phyloP scores from a whole-genome alignment of 768 basidiomycete genomes.

The Russula abietina region DNA sequence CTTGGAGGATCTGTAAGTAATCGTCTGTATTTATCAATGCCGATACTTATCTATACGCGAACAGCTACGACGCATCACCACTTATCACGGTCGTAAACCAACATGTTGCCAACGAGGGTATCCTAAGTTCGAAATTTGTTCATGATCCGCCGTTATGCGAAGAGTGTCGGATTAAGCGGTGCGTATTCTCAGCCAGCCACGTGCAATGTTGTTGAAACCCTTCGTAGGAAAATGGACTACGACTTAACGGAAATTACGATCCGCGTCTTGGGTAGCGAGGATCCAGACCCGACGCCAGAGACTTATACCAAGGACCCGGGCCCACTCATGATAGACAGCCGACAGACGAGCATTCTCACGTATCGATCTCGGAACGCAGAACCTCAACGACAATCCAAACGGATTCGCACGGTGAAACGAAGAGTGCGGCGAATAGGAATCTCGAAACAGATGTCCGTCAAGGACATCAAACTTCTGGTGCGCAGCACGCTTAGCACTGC shows the following conservation, averaged over 20 bases:
- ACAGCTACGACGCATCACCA: constrained; percentile 22
- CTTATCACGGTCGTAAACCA: constrained; percentile 19
- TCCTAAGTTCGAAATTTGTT: constrained; percentile 25
- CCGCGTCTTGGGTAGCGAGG: constrained; percentile 38
- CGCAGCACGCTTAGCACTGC: constrained; percentile 25
- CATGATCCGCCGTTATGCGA: constrained; percentile 28
- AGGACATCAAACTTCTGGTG: constrained; percentile 73
- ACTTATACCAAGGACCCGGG: constrained; percentile 28
- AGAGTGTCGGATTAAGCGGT: constrained; percentile 25
- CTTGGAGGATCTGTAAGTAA: constrained; percentile 51
- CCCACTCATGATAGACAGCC: constrained; percentile 7
- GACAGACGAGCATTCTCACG: constrained; percentile 28
- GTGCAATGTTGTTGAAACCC: neutral
- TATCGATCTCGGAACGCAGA: constrained; percentile 41
- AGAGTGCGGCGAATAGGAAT: constrained; percentile 51
- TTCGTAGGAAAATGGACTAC: constrained; percentile 49
- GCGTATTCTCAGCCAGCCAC: constrained; percentile 10
- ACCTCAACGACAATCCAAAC: constrained; percentile 55
- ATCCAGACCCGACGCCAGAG: constrained; percentile 30
- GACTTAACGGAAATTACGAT: constrained; percentile 56
- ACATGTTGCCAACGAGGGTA: constrained; percentile 9
- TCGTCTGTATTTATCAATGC: neutral
- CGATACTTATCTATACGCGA: neutral
- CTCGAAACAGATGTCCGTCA: constrained; percentile 61
- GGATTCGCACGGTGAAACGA: constrained; percentile 52